Evolutionary conservation across 2,329 filamentous ascomycete genomes (phyloP).

Genomic region (Calonectria honghensis): DNA sequence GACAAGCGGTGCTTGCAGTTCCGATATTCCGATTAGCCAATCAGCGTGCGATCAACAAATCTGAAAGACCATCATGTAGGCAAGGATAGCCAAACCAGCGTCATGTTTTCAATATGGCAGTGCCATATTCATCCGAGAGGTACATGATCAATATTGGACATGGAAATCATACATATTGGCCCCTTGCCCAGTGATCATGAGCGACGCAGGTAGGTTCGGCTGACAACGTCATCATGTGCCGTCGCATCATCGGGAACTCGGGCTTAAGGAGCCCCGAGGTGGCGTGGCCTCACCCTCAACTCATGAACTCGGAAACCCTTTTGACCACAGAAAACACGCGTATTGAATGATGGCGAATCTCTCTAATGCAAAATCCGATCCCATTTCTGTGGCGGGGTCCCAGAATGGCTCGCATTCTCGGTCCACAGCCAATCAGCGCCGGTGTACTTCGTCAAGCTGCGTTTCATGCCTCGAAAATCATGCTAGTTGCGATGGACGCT

Average conservation of each 20-base stretch:
- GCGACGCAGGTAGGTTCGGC: not conserved
- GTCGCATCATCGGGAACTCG: not conserved
- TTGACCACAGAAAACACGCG: not conserved
- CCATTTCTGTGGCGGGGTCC: not conserved
- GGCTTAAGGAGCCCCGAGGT: slow-evolving; percentile 1
- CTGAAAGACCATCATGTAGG: not conserved
- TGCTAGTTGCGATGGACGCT: not conserved
- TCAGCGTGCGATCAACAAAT: not conserved
- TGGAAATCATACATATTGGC: not conserved
- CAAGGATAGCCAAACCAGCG: too few species aligned
- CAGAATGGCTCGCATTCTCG: not conserved
- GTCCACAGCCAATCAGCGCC: not conserved
- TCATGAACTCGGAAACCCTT: not conserved
- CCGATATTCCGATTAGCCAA: not conserved
- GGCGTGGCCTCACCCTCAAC: not conserved
- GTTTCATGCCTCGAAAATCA: not conserved
- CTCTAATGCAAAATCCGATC: not conserved
- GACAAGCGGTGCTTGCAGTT: not conserved
- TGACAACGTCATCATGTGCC: not conserved
- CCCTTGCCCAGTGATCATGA: not conserved
- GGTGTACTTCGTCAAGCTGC: not conserved
- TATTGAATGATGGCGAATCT: not conserved
- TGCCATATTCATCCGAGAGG: not conserved
- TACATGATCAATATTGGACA: not conserved
- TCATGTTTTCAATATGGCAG: not conserved